phyloP scores from a whole-genome alignment of 495 filamentous ascomycete genomes.

The Neurospora sp. region DNA sequence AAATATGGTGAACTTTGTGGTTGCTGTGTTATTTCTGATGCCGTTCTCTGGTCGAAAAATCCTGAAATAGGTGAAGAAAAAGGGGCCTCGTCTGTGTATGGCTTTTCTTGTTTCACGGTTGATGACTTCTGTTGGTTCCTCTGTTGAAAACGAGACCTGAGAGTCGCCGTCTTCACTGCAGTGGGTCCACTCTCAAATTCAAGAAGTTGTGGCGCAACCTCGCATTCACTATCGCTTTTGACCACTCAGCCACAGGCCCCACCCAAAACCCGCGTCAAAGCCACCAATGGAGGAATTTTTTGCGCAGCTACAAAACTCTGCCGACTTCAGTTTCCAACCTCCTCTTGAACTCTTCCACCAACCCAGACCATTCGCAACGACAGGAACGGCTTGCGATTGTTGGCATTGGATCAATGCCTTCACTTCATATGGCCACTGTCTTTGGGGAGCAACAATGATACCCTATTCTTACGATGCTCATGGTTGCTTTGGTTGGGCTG shows the following conservation, averaged over 20 bases:
- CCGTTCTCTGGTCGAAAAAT: not conserved
- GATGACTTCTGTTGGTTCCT: not conserved
- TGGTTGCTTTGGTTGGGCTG: not conserved
- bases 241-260: not conserved
- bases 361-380: not conserved
- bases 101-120: not conserved
- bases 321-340: not conserved
- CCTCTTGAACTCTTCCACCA: not conserved
- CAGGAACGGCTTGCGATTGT: not conserved
- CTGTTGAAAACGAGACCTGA: not conserved
- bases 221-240: not conserved
- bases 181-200: not conserved
- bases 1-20: conserved; percentile 1
- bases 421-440: not conserved
- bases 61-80: not conserved
- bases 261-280: conserved; percentile 4
- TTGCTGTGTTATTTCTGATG: not conserved
- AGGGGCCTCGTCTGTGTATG: not conserved
- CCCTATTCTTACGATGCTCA: not conserved
- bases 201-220: not conserved
- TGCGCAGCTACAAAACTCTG: conserved; percentile 1
- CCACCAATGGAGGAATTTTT: not conserved
- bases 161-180: not conserved
- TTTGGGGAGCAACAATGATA: not conserved
- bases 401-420: not conserved